A percentile compares a stretch with the other conserved stretches of the same genome.
Conservation (phyloP, 2,329 filamentous ascomycete genomes). For the Drechslerella dactyloides region DNA sequence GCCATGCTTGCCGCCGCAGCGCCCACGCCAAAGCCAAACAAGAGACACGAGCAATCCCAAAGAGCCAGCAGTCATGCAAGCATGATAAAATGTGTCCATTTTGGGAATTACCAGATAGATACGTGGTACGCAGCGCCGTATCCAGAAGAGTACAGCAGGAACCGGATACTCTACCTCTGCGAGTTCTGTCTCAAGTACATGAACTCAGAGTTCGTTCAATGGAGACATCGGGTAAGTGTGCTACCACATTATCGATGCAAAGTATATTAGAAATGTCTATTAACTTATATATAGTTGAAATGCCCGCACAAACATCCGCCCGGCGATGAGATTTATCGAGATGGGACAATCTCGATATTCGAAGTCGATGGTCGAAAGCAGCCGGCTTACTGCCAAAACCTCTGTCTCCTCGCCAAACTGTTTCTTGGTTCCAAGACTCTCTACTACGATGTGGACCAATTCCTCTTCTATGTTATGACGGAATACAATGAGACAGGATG, state of each 20-base stretch:
- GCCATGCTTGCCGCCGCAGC: conserved; percentile 35
- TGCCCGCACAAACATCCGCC: conserved; percentile 96
- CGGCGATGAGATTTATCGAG: conserved; percentile 95
- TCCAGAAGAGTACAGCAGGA: conserved; percentile 96
- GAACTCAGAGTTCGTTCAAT: conserved; percentile 98
- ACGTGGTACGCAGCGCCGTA: conserved; percentile 99
- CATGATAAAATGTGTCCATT: conserved; percentile 98
- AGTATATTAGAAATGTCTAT: conserved; percentile 40
- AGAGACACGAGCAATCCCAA: conserved; percentile 30
- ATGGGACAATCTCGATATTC: conserved; percentile 89
- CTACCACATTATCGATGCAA: conserved; percentile 2
- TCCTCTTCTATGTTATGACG: conserved; percentile 95
- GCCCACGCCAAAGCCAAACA: conserved; percentile 35
- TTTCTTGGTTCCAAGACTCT: conserved; percentile 98
- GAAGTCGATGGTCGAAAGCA: conserved; percentile 97
- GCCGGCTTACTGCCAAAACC: conserved; percentile 97
- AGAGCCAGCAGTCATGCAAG: conserved; percentile 61
- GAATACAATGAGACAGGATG: conserved; percentile 91
- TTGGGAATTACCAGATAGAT: conserved; percentile 96
- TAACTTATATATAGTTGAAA: conserved; percentile 63
- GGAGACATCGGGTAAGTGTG: conserved; percentile 79
- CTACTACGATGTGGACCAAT: conserved; percentile 97
- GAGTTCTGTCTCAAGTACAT: conserved; percentile 99
- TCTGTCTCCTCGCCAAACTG: conserved; percentile 92
- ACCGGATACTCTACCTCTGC: conserved; percentile 96